phyloP scores from a whole-genome alignment of 2,329 filamentous ascomycete species.

The Chalara sp. region DNA sequence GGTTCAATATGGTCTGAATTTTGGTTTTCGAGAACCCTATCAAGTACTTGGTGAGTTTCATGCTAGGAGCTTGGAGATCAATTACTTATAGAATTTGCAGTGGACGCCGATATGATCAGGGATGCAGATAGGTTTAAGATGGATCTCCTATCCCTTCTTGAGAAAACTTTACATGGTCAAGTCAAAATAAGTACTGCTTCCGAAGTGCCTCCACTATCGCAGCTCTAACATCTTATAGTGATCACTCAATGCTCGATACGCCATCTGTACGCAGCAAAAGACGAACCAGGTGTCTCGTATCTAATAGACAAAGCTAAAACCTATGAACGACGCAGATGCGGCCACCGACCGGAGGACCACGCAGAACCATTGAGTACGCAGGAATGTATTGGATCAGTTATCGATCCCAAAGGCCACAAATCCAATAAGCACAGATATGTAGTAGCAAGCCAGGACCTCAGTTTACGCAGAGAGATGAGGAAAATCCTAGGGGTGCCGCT shows the following conservation, averaged over 20 bases:
- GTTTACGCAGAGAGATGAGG: conserved; percentile 57
- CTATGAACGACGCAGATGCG: conserved; percentile 70
- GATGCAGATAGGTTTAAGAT: conserved; percentile 83
- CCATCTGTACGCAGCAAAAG: conserved; percentile 62
- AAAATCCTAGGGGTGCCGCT: conserved; percentile 66
- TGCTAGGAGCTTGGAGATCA: conserved; percentile 6
- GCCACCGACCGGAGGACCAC: conserved; percentile 66
- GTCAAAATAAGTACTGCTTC: conserved; percentile 66
- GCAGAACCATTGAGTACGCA: conserved; percentile 61
- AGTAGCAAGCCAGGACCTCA: conserved; percentile 65
- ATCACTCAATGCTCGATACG: conserved; percentile 78
- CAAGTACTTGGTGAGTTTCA: conserved; percentile 63
- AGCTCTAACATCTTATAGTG: conserved; percentile 38
- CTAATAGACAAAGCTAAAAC: conserved; percentile 69
- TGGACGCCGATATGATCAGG: conserved; percentile 79
- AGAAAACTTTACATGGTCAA: conserved; percentile 79
- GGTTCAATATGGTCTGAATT: conserved; percentile 80
- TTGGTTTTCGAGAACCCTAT: conserved; percentile 90
- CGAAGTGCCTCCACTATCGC: background rate
- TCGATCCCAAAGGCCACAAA: conserved; percentile 67
- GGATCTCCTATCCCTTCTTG: conserved; percentile 70
- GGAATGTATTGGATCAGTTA: conserved; percentile 67
- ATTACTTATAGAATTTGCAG: conserved; percentile 30
- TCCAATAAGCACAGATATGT: conserved; percentile 76
- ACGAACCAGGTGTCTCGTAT: conserved; percentile 40